Evolutionary conservation across 1,139 yeast genomes (phyloP), one percentile per base, ranked within the genome.

Genomic region (Suhomyces bribrorum): DNA sequence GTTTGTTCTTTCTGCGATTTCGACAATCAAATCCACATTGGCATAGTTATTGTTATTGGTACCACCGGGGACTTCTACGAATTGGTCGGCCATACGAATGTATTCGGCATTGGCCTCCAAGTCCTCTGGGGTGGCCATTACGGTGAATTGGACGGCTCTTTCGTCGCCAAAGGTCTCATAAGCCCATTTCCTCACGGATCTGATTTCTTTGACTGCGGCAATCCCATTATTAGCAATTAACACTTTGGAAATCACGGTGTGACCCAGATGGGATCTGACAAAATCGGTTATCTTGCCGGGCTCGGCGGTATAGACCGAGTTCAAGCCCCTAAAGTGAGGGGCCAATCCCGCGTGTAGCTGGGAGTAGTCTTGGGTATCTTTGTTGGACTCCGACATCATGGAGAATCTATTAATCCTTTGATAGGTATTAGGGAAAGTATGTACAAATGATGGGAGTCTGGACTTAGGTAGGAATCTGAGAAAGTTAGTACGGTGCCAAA

Each of bases 111-210:
- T 94, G 47, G 97, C 96, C 53, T 80, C 90, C 56, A 92, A 72
- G 71, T 92, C 99, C 65, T 92, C 99, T 14, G 98, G 98, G 16
- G 99, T 92, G 43, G 98, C 98, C 99, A 92, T 92, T 32, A 86
- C 97, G 29, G 92, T 92, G 61, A 92, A 94, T 54, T 87, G 89
- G 49, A 92, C 86, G 46, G 95, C 90, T 59, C 86, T 78, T 65
- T 92, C 97, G 58, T 94, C 83, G 47, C 96, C 96, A 70, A 92
- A 92, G 18, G 97, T 89, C 66, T 92, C 97, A 66, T 92, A 94
- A 30, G 97, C 92, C 98, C 98, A 94, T 75, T 90, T 90, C 66
- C 98, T 81, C 35, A 92, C 89, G 9, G 96, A 87, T 57, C 99
- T 80, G 61, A 94, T 94, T 69, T 92, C 97, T 65, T 92, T 92